phyloP scores from a whole-genome alignment of 2,329 filamentous ascomycete genomes.

The Penicillium vulpinum region DNA sequence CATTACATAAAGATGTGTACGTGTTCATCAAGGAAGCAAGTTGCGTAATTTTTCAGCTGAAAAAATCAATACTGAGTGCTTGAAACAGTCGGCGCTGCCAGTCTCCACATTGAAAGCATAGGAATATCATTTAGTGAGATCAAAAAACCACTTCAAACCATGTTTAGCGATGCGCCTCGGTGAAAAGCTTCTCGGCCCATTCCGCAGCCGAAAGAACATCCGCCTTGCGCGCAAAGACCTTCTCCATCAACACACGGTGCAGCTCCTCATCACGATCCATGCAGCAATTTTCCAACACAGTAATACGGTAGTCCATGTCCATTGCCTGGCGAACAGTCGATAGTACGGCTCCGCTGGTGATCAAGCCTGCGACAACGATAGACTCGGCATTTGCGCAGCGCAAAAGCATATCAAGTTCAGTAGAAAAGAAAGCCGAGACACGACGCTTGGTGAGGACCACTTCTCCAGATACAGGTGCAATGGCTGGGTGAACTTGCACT shows the following conservation, averaged over 20 bases:
- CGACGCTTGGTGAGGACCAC: conserved; percentile 38
- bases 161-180: neutral
- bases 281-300: conserved; percentile 39
- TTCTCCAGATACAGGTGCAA: conserved; percentile 26
- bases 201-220: conserved; percentile 27
- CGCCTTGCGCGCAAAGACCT: conserved; percentile 35
- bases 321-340: conserved; percentile 39
- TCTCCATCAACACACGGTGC: conserved; percentile 36
- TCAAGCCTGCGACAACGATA: conserved; percentile 38
- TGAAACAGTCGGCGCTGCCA: neutral
- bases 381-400: conserved; percentile 28
- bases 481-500: conserved; percentile 21
- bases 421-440: conserved; percentile 38
- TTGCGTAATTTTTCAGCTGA: neutral
- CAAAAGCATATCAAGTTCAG: conserved; percentile 39
- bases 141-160: too few species aligned
- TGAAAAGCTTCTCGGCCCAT: conserved; percentile 25
- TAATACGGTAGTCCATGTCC: conserved; percentile 39
- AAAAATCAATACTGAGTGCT: too few species aligned
- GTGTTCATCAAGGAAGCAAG: neutral
- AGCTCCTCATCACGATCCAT: conserved; percentile 36
- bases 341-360: conserved; percentile 40
- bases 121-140: neutral
- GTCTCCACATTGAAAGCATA: neutral
- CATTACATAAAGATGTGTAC: neutral